Percentiles rank a stretch among this genome's conserved stretches.
phyloP scores from a whole-genome alignment of 768 basidiomycete genomes.

The Pluteus cervinus region DNA sequence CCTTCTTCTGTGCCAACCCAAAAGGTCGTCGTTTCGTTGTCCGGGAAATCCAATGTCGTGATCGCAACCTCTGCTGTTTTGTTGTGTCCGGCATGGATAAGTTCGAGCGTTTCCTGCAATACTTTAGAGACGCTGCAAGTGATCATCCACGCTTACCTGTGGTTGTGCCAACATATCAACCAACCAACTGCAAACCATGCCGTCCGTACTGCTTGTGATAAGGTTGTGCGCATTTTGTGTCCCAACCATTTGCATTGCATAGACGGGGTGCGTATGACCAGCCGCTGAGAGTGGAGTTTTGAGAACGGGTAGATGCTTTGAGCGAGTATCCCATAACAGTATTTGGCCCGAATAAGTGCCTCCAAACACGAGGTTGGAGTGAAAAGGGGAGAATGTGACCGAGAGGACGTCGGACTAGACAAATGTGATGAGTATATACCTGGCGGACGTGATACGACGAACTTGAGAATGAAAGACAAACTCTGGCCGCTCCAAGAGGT shows the following conservation, averaged over 20 bases:
- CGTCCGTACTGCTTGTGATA: conserved; percentile 95
- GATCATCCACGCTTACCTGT: conserved; percentile 48
- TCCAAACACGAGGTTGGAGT: conserved; percentile 94
- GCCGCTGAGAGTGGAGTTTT: conserved; percentile 95
- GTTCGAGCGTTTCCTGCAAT: conserved; percentile 86
- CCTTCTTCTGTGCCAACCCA: conserved; percentile 99
- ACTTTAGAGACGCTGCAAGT: not conserved
- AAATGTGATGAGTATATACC: conserved; percentile 4
- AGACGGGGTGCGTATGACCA: conserved; percentile 97
- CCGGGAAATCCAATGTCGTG: conserved; percentile 89
- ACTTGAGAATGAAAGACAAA: conserved; percentile 99
- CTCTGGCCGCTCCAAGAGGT: conserved; percentile 91
- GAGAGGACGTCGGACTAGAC: conserved; percentile 93
- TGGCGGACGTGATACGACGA: conserved; percentile 18
- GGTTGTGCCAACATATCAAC: conserved; percentile 99
- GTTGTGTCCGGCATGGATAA: conserved; percentile 84
- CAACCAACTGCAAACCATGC: conserved; percentile 94
- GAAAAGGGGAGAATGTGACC: conserved; percentile 95
- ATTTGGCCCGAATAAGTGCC: conserved; percentile 99
- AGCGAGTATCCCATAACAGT: conserved; percentile 95
- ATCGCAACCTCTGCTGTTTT: conserved; percentile 97
- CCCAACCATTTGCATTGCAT: conserved; percentile 97
- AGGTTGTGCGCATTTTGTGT: conserved; percentile 98
- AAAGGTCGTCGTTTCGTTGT: conserved; percentile 94
- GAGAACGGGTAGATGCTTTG: conserved; percentile 91